Evolutionary conservation across 108 stramenopile species (phyloP), one percentile per base, ranked within the genome.

Genomic region (Conticribra weissflogii): DNA sequence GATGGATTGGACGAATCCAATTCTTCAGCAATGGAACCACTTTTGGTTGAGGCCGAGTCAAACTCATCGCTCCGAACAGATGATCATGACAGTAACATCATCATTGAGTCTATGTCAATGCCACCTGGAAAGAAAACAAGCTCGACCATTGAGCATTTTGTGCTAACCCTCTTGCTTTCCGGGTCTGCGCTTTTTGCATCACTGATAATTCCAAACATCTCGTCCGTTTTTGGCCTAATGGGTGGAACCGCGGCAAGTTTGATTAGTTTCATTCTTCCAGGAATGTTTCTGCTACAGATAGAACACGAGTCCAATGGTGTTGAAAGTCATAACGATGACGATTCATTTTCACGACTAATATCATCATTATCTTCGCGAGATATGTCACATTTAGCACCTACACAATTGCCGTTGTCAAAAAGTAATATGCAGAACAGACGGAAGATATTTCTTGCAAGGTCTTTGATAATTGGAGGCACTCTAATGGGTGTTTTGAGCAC

Each of bases 251-350:
- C 88, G 3, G 78, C 79, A 19, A 77, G 83, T 21, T 41, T 89
- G 18, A 70, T 93, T 62, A 86, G 89, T 32, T 91, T 91, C 62
- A 71, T 86, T 47, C 76, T 93, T 3, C 92, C 92, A 25, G 92
- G 87, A 27, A 66, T 84, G 70, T 70, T 91, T 25, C 36, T 76
- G 22, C 50, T 31, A 1, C 47, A 55, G 15, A 66, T 72, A 58
- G 74, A 78, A 46, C 53, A 61, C 12, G 36, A 41, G 12, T 9
- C 36, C 5, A 41, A 49, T 30, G 51, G 48, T 66, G 49, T 33
- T 49, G 24, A 15, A 52, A 72, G 41, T 18, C 47, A 59, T 57
- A 33, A 33, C 33, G 54, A 63, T 9, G 36, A 41, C 8, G 36
- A 41, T 5, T 41, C 36, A 41, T 41, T 9, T 41, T 41, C 36